phyloP scores from a whole-genome alignment of 2,329 filamentous ascomycete genomes.

The Colletotrichum euphorbiae region DNA sequence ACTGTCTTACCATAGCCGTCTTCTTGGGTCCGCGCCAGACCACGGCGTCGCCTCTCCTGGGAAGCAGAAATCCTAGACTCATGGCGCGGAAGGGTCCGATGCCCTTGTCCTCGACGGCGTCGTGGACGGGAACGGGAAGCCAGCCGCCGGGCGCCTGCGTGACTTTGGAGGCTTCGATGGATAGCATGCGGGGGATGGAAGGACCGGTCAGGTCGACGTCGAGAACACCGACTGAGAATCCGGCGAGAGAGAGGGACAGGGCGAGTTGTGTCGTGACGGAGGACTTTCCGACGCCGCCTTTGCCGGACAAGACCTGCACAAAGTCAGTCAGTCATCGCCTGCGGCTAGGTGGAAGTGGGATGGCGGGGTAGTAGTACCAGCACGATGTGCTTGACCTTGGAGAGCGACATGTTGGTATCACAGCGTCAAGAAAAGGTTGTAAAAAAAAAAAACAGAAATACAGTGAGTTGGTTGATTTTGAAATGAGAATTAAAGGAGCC shows the following conservation, averaged over 20 bases:
- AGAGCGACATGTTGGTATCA: conserved; percentile 66
- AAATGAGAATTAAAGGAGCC: background rate
- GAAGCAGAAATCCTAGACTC: conserved; percentile 92
- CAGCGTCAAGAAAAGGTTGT: background rate
- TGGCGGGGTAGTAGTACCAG: conserved; percentile 65
- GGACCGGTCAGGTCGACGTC: conserved; percentile 97
- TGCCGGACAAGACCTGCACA: conserved; percentile 84
- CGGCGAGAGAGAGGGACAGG: conserved; percentile 85
- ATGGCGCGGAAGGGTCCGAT: conserved; percentile 82
- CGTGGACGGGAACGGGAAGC: conserved; percentile 88
- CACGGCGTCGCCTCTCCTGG: conserved; percentile 86
- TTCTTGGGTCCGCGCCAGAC: conserved; percentile 99
- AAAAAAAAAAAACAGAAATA: too few species aligned
- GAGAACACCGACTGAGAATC: conserved; percentile 91
- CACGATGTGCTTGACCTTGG: conserved; percentile 80
- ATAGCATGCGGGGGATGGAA: conserved; percentile 94
- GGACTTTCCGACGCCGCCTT: conserved; percentile 98
- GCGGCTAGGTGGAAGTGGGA: background rate
- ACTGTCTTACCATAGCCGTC: conserved; percentile 98
- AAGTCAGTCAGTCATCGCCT: conserved; percentile 2
- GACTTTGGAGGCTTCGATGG: conserved; percentile 88
- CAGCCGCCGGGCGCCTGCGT: conserved; percentile 92
- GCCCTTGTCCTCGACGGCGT: conserved; percentile 61
- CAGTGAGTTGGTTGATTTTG: background rate
- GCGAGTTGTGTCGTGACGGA: conserved; percentile 97